Evolutionary conservation across 805 yeast genomes (phyloP).

Genomic region (Candida ipomoeae): DNA sequence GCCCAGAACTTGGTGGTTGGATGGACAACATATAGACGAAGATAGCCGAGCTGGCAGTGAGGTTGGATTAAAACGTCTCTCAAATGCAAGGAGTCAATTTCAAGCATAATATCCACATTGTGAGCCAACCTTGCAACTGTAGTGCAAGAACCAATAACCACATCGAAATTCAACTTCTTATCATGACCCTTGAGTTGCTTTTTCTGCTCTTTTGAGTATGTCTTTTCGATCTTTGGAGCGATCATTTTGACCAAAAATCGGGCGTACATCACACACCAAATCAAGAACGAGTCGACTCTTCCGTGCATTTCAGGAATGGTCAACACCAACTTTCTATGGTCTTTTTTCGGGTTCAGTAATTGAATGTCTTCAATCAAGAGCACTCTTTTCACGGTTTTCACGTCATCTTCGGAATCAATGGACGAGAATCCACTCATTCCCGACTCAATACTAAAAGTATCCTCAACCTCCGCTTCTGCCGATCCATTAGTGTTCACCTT

Average conservation of each 20-base stretch:
- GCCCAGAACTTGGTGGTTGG: constrained; percentile 45
- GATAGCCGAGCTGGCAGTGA: constrained; percentile 27
- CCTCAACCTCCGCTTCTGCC: constrained; percentile 24
- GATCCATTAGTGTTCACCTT: constrained; percentile 19
- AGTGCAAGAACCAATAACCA: constrained; percentile 31
- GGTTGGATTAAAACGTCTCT: constrained; percentile 26
- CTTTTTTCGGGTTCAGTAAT: constrained; percentile 24
- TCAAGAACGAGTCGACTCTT: constrained; percentile 35
- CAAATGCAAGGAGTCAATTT: constrained; percentile 32
- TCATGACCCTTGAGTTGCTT: constrained; percentile 14
- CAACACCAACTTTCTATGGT: constrained; percentile 25
- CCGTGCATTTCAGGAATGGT: constrained; percentile 36
- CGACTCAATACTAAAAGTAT: constrained; percentile 30
- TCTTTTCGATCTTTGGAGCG: constrained; percentile 29
- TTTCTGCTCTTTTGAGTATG: constrained; percentile 26
- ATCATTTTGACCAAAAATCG: constrained; percentile 28
- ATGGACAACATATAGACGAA: constrained; percentile 46
- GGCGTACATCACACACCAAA: constrained; percentile 42
- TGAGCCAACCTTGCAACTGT: constrained; percentile 44
- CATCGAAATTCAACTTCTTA: constrained; percentile 27
- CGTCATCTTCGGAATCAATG: constrained; percentile 13
- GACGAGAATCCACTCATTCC: constrained; percentile 10
- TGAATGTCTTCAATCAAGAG: constrained; percentile 24
- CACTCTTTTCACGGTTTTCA: constrained; percentile 32
- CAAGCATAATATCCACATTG: constrained; percentile 45